A percentile compares a stretch with the other conserved stretches of the same genome.
phyloP scores from a whole-genome alignment of 2,329 filamentous ascomycete species.

The Iodosphaeria phyllophila region DNA sequence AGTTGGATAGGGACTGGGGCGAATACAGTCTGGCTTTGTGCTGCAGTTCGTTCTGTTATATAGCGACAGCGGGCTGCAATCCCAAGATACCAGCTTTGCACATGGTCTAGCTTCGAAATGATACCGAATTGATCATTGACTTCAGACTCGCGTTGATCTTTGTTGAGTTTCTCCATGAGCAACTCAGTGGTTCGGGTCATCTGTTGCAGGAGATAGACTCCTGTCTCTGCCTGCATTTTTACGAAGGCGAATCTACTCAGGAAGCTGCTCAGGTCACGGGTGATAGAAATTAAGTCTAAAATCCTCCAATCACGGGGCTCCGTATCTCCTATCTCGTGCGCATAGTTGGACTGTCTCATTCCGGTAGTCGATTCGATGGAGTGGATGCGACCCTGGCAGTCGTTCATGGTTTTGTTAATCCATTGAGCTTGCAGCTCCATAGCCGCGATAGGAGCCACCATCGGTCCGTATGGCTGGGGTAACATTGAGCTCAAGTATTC shows the following conservation, averaged over 20 bases:
- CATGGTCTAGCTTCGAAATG: neutral
- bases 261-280: slow-evolving; percentile 1
- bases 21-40: slow-evolving; percentile 1
- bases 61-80: slow-evolving; percentile 1
- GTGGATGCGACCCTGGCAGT: neutral
- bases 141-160: neutral
- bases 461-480: neutral
- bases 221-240: slow-evolving; percentile 1
- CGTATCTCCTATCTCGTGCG: too few species aligned
- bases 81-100: neutral
- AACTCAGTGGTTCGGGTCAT: neutral
- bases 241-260: slow-evolving; percentile 1
- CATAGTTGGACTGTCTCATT: slow-evolving; percentile 1
- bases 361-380: slow-evolving; percentile 1
- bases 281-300: slow-evolving; percentile 1
- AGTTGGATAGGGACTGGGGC: neutral
- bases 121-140: neutral
- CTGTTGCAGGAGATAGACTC: slow-evolving; percentile 1
- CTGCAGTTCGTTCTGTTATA: slow-evolving; percentile 1
- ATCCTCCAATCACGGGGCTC: slow-evolving; percentile 1
- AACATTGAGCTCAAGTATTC: neutral
- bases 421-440: slow-evolving; percentile 1
- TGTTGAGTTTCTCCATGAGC: neutral
- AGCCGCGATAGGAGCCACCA: neutral
- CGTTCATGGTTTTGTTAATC: neutral